Evolutionary conservation across 2,329 filamentous ascomycete genomes (phyloP).

Genomic region (Trichoderma guizhouense): DNA sequence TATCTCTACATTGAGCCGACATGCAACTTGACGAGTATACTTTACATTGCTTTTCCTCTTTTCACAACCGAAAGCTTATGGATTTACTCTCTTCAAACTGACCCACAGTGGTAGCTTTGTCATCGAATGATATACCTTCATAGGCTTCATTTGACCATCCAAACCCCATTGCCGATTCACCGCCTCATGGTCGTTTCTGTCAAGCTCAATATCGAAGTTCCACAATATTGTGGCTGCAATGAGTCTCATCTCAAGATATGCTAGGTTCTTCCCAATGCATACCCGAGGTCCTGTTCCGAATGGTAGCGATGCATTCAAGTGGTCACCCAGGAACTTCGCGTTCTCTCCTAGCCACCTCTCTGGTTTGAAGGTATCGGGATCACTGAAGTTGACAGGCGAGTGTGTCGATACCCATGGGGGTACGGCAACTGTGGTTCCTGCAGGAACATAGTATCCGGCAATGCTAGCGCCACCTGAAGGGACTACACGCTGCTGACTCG

Average conservation of each 20-base stretch:
- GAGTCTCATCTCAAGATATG: background rate
- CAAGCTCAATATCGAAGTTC: background rate
- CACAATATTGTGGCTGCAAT: background rate
- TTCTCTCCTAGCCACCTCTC: background rate
- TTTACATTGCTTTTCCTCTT: too few species aligned
- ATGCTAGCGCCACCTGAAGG: background rate
- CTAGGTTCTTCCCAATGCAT: background rate
- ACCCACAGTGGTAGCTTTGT: background rate
- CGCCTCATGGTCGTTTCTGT: background rate
- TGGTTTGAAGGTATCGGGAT: background rate
- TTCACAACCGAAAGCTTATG: background rate
- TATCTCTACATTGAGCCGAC: too few species aligned
- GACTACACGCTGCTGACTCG: background rate
- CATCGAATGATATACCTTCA: background rate
- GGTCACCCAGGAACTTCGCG: background rate
- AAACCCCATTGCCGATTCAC: background rate
- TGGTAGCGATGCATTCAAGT: background rate
- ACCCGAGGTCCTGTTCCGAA: background rate
- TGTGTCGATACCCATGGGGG: background rate
- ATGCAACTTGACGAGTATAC: too few species aligned
- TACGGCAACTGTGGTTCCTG: background rate
- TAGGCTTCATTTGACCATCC: background rate
- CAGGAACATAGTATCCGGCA: background rate
- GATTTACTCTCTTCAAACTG: background rate
- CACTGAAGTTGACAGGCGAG: background rate